Percentiles rank a stretch among this genome's conserved stretches.
These are phyloP conservation scores for Xylaria palmicola DNA, from an alignment of 495 filamentous ascomycete genomes.

Conservation along the genomic window DNA sequence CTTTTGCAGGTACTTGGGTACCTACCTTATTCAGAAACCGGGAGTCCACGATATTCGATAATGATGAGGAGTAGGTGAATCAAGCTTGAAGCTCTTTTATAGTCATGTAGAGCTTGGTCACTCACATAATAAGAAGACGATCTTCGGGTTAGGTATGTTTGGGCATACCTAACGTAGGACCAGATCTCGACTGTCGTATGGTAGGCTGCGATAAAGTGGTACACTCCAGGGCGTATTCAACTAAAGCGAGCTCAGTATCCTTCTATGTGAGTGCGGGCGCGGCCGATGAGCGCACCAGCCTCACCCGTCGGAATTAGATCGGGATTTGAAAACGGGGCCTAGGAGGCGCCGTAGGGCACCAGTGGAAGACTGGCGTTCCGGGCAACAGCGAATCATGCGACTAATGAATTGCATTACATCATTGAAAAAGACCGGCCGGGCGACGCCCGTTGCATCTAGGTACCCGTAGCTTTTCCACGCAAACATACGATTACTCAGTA, in stretches of 20 bases:
- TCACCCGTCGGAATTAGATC: not conserved
- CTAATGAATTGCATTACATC: conserved; percentile 7
- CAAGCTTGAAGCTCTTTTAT: too few relatives aligned
- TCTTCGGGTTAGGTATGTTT: too few relatives aligned
- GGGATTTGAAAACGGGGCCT: conserved; percentile 5
- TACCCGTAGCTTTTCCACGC: not conserved
- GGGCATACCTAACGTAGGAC: too few relatives aligned
- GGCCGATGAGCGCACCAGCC: conserved; percentile 10
- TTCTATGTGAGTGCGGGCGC: not conserved
- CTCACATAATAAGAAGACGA: too few relatives aligned
- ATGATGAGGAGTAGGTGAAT: too few relatives aligned
- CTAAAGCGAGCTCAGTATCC: not conserved
- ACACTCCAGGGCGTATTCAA: not conserved
- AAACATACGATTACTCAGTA: conserved; percentile 9
- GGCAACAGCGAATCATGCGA: conserved; percentile 13
- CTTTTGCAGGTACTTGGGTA: not conserved
- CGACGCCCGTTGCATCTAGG: not conserved
- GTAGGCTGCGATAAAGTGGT: too few relatives aligned
- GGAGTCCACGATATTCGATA: too few relatives aligned
- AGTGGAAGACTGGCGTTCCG: not conserved
- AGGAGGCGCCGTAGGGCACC: not conserved
- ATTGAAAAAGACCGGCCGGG: conserved; percentile 10
- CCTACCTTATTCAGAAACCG: too few relatives aligned
- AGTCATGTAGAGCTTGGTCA: too few relatives aligned
- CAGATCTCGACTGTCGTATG: too few relatives aligned